These are phyloP conservation scores for Terfezia boudieri DNA, from an alignment of 495 filamentous ascomycete genomes.

Conservation along the genomic window DNA sequence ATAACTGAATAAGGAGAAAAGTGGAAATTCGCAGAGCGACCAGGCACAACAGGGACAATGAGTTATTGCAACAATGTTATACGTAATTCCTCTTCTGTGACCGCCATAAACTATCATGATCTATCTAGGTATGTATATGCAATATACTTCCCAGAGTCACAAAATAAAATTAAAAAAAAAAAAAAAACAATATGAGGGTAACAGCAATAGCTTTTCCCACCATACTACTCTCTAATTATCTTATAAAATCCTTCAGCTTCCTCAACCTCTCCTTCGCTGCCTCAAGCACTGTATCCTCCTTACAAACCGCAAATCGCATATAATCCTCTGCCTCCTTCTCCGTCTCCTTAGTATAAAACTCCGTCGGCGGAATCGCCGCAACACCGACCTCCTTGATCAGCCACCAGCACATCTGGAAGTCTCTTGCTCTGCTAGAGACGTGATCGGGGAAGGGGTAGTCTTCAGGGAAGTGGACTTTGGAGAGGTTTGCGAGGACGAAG, in stretches of 20 bases:
- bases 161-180: too few species aligned
- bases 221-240: not conserved
- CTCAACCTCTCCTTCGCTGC: slow-evolving; percentile 71
- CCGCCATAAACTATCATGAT: too few species aligned
- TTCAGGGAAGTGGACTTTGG: slow-evolving; percentile 55
- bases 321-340: slow-evolving; percentile 76
- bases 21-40: too few species aligned
- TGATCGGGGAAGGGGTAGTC: slow-evolving; percentile 75
- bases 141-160: too few species aligned
- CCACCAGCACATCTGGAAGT: slow-evolving; percentile 92
- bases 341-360: slow-evolving; percentile 79
- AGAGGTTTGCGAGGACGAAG: slow-evolving; percentile 83
- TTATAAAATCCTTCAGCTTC: slow-evolving; percentile 36
- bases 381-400: slow-evolving; percentile 89
- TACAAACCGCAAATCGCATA: slow-evolving; percentile 88
- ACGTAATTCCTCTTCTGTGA: too few species aligned
- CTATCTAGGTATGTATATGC: too few species aligned
- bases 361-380: slow-evolving; percentile 84
- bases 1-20: too few species aligned
- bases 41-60: too few species aligned
- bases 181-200: too few species aligned
- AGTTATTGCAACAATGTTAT: too few species aligned
- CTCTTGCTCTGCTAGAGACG: slow-evolving; percentile 61
- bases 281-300: slow-evolving; percentile 76
- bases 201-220: too few species aligned